These are phyloP conservation scores for Penicillium sp. DNA, from an alignment of 2,329 filamentous ascomycete genomes.

Conservation along the genomic window DNA sequence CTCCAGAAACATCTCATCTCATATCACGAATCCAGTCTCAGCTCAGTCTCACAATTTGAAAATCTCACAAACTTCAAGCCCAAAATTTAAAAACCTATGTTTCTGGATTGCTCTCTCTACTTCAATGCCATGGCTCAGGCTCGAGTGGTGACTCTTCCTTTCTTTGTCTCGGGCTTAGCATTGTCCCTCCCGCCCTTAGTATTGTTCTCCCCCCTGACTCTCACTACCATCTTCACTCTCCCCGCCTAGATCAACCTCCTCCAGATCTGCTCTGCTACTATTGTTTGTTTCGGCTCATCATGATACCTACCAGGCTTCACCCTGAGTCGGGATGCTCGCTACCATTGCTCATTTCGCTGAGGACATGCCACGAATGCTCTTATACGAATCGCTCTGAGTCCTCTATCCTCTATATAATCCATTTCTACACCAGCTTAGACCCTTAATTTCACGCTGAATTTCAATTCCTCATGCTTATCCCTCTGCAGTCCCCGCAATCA, in stretches of 20 bases:
- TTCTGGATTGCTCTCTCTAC: not conserved
- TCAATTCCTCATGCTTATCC: not conserved
- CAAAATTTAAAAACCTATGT: no score
- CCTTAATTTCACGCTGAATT: not conserved
- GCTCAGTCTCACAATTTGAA: no score
- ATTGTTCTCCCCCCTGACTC: not conserved
- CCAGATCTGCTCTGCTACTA: constrained; percentile 6
- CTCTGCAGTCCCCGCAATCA: not conserved
- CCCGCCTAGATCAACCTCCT: not conserved
- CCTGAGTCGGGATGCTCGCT: not conserved
- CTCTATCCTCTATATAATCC: not conserved
- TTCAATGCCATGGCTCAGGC: no score
- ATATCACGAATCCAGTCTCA: no score
- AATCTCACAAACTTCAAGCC: no score
- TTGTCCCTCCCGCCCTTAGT: constrained; percentile 23
- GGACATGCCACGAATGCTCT: constrained; percentile 7
- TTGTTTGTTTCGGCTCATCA: constrained; percentile 35
- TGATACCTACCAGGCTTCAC: constrained; percentile 5
- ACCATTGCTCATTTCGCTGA: not conserved
- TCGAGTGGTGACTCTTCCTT: not conserved
- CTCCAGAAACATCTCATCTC: no score
- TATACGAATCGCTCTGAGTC: constrained; percentile 13
- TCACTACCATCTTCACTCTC: not conserved
- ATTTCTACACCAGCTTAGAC: not conserved
- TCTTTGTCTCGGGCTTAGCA: constrained; percentile 24